phyloP scores from a whole-genome alignment of 768 basidiomycete species.

The Lentinus tigrinus region DNA sequence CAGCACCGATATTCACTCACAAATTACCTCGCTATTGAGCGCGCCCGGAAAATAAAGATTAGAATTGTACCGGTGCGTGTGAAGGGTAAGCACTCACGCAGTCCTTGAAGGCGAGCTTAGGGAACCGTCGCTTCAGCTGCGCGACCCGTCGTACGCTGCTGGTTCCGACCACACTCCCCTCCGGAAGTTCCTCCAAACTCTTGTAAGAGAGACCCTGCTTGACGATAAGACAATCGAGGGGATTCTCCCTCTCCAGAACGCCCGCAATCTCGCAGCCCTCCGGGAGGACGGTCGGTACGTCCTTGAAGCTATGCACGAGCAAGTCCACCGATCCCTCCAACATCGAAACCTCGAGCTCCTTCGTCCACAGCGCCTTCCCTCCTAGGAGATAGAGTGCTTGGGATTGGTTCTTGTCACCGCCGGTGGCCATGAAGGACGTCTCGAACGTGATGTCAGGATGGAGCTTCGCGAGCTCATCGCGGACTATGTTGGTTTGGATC shows the following conservation, averaged over 20 bases:
- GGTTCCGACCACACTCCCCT: slow-evolving; percentile 91
- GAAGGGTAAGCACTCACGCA: slow-evolving; percentile 60
- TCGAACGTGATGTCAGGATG: slow-evolving; percentile 53
- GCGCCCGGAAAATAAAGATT: not conserved
- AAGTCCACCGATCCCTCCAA: slow-evolving; percentile 76
- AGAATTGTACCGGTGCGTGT: not conserved
- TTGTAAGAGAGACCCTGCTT: slow-evolving; percentile 71
- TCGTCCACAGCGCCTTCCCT: slow-evolving; percentile 94
- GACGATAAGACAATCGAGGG: slow-evolving; percentile 85
- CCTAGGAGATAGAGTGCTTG: slow-evolving; percentile 87
- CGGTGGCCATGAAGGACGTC: slow-evolving; percentile 66
- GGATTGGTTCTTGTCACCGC: slow-evolving; percentile 86
- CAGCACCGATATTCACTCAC: slow-evolving; percentile 61
- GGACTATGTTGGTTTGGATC: slow-evolving; percentile 86
- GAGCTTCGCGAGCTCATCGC: slow-evolving; percentile 54
- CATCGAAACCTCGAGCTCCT: slow-evolving; percentile 91
- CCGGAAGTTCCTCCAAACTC: slow-evolving; percentile 77
- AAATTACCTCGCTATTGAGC: slow-evolving; percentile 78
- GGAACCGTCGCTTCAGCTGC: slow-evolving; percentile 79
- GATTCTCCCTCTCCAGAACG: slow-evolving; percentile 84
- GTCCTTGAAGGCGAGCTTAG: slow-evolving; percentile 77
- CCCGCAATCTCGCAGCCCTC: slow-evolving; percentile 83
- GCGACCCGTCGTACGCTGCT: slow-evolving; percentile 92
- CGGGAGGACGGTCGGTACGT: slow-evolving; percentile 86
- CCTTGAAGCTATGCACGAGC: slow-evolving; percentile 91